These are phyloP conservation scores for Cokeromyces recurvatus DNA, from an alignment of 371 early-diverging fungal species.

Conservation along the genomic window DNA sequence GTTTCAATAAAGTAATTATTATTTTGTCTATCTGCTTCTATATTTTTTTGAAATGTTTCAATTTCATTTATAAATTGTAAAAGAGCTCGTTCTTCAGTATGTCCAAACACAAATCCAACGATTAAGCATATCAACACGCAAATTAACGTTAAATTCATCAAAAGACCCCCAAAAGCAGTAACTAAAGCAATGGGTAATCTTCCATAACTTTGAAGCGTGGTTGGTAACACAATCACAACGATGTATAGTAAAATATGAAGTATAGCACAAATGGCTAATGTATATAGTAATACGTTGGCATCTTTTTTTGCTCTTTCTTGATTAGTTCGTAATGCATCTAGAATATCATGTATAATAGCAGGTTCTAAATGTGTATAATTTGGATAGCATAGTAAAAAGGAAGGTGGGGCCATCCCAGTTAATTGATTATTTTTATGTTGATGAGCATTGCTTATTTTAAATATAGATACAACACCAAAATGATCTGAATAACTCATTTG, in stretches of 20 bases:
- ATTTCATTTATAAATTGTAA: conserved; percentile 18
- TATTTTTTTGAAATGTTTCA: conserved; percentile 1
- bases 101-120: conserved; percentile 27
- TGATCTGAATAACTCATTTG: conserved; percentile 44
- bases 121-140: conserved; percentile 10
- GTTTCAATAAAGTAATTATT: neutral
- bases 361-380: neutral
- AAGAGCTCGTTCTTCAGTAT: conserved; percentile 16
- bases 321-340: neutral
- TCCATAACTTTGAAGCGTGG: neutral
- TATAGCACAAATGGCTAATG: neutral
- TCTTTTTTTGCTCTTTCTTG: neutral
- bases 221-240: conserved; percentile 5
- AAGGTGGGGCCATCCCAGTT: neutral
- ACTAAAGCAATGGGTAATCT: conserved; percentile 4
- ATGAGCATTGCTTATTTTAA: neutral
- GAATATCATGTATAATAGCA: neutral
- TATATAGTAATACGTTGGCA: neutral
- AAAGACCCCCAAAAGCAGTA: conserved; percentile 4
- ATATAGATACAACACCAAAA: conserved; percentile 35
- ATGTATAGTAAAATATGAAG: neutral
- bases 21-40: neutral
- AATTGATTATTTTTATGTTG: neutral
- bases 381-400: conserved; percentile 1
- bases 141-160: conserved; percentile 2